Conservation (phyloP, 345 rosid genomes). For the Lumnitzera littorea region DNA sequence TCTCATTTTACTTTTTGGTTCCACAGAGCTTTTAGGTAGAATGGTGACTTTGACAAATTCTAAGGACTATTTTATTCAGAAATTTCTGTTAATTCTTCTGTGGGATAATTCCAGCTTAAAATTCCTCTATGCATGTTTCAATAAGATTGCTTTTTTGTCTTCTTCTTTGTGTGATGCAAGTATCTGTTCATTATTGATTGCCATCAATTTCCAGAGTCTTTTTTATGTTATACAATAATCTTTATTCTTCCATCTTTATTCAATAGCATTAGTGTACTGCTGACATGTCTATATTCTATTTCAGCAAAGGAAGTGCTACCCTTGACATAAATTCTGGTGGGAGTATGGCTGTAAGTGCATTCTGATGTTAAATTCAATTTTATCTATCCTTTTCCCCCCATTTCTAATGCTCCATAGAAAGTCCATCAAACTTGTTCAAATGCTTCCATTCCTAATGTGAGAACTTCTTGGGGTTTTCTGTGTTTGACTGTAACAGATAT, state of each 20-base stretch:
- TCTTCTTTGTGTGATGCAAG: not conserved
- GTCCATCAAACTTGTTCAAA: too few species aligned
- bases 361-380: not conserved
- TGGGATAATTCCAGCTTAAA: not conserved
- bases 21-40: too few species aligned
- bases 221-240: not conserved
- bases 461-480: too few species aligned
- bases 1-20: too few species aligned
- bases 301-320: conserved; percentile 72
- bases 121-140: not conserved
- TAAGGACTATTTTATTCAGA: too few species aligned
- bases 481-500: too few species aligned
- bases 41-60: too few species aligned
- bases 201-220: too few species aligned
- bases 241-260: conserved; percentile 7
- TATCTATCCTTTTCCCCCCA: not conserved
- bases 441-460: too few species aligned
- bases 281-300: conserved; percentile 17
- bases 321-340: conserved; percentile 82
- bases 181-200: too few species aligned
- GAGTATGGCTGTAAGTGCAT: conserved; percentile 57
- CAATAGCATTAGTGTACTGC: conserved; percentile 1
- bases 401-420: not conserved
- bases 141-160: not conserved
- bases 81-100: too few species aligned